Evolutionary conservation across 2,329 filamentous ascomycete genomes (phyloP).

Genomic region (Verticillium longisporum): DNA sequence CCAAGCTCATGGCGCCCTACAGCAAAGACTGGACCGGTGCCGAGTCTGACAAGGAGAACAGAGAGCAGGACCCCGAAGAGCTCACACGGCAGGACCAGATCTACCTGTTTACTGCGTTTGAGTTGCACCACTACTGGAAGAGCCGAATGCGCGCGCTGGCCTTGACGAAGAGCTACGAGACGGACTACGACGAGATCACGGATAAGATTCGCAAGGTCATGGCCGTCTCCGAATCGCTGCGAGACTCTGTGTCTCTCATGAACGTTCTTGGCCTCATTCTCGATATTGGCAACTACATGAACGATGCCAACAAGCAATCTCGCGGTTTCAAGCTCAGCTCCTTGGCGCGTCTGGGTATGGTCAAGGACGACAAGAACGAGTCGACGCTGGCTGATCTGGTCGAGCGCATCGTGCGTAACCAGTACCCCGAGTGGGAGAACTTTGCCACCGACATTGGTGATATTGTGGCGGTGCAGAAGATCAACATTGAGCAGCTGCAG

Average conservation of each 20-base stretch:
- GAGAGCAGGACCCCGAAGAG: conserved; percentile 81
- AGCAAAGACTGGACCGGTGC: conserved; percentile 94
- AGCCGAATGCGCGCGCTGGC: conserved; percentile 87
- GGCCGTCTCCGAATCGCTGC: conserved; percentile 76
- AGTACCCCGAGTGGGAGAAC: conserved; percentile 91
- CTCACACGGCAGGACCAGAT: conserved; percentile 94
- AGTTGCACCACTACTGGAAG: conserved; percentile 98
- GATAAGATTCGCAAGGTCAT: conserved; percentile 82
- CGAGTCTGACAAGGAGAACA: conserved; percentile 66
- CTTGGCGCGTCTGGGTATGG: conserved; percentile 86
- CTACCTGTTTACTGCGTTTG: conserved; percentile 86
- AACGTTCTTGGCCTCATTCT: conserved; percentile 93
- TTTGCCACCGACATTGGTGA: conserved; percentile 80
- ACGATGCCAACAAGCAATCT: conserved; percentile 97
- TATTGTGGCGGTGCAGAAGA: conserved; percentile 74
- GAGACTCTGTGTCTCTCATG: conserved; percentile 89
- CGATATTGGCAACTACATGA: conserved; percentile 99
- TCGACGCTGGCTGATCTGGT: conserved; percentile 93
- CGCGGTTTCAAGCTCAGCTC: conserved; percentile 97
- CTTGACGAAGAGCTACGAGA: conserved; percentile 75
- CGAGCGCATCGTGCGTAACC: conserved; percentile 90
- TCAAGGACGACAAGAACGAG: conserved; percentile 99
- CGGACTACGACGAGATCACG: conserved; percentile 87
- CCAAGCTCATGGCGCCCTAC: conserved; percentile 90
- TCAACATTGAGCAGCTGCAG: conserved; percentile 90